Percentiles rank a stretch among this genome's conserved stretches.
Evolutionary conservation across 164 flowering plant species (phyloP).

Genomic region (Pachysandra terminalis): DNA sequence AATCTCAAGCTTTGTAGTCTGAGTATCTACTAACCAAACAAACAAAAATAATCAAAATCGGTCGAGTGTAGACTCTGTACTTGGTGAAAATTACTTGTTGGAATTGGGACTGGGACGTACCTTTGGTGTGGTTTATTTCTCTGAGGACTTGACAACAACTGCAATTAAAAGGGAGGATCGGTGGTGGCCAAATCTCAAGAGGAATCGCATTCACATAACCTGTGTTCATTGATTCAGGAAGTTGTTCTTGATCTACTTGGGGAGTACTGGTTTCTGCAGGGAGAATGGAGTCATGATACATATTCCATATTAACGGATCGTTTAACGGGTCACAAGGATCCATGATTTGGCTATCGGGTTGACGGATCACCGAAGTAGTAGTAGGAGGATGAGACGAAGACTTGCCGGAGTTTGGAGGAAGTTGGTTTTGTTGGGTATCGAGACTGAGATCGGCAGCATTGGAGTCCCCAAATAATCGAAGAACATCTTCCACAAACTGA

Average conservation of each 20-base stretch:
- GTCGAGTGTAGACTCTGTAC: neutral
- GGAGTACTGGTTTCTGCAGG: neutral
- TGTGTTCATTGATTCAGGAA: neutral
- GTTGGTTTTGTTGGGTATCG: neutral
- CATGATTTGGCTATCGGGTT: neutral
- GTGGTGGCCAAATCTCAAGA: conserved; percentile 5
- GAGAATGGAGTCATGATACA: neutral
- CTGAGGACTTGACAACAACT: conserved; percentile 48
- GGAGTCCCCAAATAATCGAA: neutral
- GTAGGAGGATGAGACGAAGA: neutral
- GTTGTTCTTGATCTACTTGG: neutral
- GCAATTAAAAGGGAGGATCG: conserved; percentile 19
- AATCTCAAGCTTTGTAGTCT: conserved; percentile 42
- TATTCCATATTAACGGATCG: neutral
- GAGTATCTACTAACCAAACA: conserved; percentile 18
- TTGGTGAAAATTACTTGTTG: neutral
- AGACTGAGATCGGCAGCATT: neutral
- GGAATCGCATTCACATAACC: neutral
- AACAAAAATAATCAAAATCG: neutral
- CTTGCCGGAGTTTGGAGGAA: no score
- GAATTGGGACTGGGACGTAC: conserved; percentile 15
- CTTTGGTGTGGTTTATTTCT: conserved; percentile 43
- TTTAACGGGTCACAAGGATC: neutral
- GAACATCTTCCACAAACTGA: neutral
- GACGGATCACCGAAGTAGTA: neutral